These are phyloP conservation scores for Saraca asoca DNA, from an alignment of 331 rosid genomes.

Conservation along the genomic window DNA sequence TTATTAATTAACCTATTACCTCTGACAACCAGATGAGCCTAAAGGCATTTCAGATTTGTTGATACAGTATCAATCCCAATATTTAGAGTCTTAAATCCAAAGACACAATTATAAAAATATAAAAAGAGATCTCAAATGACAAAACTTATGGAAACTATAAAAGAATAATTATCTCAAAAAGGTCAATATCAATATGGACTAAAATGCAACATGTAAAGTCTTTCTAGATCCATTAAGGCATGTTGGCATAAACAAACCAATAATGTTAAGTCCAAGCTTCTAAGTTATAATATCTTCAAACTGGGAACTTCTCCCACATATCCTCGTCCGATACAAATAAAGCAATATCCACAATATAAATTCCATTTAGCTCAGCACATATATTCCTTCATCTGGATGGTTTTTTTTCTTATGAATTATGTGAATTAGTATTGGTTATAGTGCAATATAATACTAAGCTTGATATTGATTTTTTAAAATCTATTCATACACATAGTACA, in stretches of 20 bases:
- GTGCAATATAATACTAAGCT: background rate
- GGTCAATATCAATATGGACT: background rate
- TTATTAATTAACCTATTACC: background rate
- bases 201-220: background rate
- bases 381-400: background rate
- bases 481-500: background rate
- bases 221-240: conserved; percentile 5
- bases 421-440: background rate
- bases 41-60: conserved; percentile 5
- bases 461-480: background rate
- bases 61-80: conserved; percentile 4
- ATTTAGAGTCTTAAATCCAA: background rate
- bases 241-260: background rate
- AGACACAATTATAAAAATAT: background rate
- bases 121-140: background rate
- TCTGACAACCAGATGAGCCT: conserved; percentile 5
- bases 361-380: background rate
- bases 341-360: background rate
- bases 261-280: background rate
- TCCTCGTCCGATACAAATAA: background rate
- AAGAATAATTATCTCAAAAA: background rate
- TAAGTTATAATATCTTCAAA: background rate
- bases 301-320: background rate
- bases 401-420: background rate
- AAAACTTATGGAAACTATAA: background rate